These are phyloP conservation scores for Ogataea allantospora DNA, from an alignment of 805 yeast species.

Conservation along the genomic window DNA sequence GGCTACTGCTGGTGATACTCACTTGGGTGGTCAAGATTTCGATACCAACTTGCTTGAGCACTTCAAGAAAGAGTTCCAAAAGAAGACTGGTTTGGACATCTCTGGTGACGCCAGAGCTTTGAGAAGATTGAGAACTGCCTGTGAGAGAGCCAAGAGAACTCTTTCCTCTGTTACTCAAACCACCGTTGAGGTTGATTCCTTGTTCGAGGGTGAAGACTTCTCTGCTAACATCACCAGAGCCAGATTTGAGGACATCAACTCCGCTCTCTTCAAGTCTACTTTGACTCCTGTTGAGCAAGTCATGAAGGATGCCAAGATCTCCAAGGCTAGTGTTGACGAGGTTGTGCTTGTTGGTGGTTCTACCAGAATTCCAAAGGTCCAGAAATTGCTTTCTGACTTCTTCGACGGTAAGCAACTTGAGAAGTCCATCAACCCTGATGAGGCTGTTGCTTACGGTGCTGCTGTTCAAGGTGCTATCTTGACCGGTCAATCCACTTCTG, in stretches of 20 bases:
- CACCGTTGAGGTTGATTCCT: constrained; percentile 90
- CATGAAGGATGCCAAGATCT: constrained; percentile 82
- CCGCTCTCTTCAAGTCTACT: constrained; percentile 90
- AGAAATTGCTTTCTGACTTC: constrained; percentile 89
- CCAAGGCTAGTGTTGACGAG: constrained; percentile 85
- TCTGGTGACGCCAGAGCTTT: constrained; percentile 93
- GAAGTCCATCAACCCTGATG: constrained; percentile 97
- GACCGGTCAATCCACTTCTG: constrained; percentile 86
- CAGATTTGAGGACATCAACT: constrained; percentile 95
- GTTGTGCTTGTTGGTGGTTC: constrained; percentile 98
- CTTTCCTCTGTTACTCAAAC: constrained; percentile 95
- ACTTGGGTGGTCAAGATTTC: constrained; percentile 84
- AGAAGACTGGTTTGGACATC: constrained; percentile 95
- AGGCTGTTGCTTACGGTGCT: constrained; percentile 99
- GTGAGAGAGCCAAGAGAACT: constrained; percentile 99
- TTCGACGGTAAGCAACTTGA: constrained; percentile 96
- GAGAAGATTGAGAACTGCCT: constrained; percentile 97
- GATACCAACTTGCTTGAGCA: constrained; percentile 80
- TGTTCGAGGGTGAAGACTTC: constrained; percentile 94
- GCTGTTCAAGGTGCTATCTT: constrained; percentile 99
- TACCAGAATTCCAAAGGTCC: constrained; percentile 98
- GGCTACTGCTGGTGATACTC: constrained; percentile 83
- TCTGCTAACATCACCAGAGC: constrained; percentile 96
- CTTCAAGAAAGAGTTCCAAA: constrained; percentile 93
- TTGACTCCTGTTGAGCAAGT: constrained; percentile 95